These are phyloP conservation scores for Buddleja alternifolia DNA, from an alignment of 257 asterid genomes.

Conservation along the genomic window DNA sequence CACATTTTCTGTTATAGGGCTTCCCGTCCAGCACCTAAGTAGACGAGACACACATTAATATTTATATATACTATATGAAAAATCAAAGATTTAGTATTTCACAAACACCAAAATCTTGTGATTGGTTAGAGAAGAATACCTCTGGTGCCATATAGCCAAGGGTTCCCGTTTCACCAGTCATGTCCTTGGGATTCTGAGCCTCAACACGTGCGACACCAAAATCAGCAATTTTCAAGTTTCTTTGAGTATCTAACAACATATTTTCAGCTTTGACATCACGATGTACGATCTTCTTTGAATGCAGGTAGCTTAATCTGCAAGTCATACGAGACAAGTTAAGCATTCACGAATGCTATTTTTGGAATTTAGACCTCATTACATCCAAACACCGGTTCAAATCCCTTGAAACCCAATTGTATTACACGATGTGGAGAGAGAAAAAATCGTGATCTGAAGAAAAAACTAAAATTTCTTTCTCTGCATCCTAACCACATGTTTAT, in stretches of 20 bases:
- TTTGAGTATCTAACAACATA: slow-evolving; percentile 68
- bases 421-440: no score
- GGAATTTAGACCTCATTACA: no score
- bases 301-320: slow-evolving; percentile 84
- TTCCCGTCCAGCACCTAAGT: slow-evolving; percentile 88
- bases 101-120: neutral
- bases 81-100: neutral
- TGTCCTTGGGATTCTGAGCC: slow-evolving; percentile 91
- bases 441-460: no score
- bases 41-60: slow-evolving; percentile 5
- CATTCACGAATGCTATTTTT: no score
- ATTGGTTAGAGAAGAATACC: slow-evolving; percentile 43
- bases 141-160: slow-evolving; percentile 99
- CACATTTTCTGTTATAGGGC: slow-evolving; percentile 94
- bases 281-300: slow-evolving; percentile 86
- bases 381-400: no score
- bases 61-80: neutral
- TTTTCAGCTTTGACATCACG: slow-evolving; percentile 98
- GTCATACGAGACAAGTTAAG: neutral
- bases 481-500: no score
- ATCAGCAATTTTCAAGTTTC: slow-evolving; percentile 83
- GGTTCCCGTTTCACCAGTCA: slow-evolving; percentile 99
- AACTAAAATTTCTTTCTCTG: no score
- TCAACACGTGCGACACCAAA: slow-evolving; percentile 98
- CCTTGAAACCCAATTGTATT: no score